Evolutionary conservation across 441 rosid genomes (phyloP).

Genomic region (Pelargonium myrrhifolium): DNA sequence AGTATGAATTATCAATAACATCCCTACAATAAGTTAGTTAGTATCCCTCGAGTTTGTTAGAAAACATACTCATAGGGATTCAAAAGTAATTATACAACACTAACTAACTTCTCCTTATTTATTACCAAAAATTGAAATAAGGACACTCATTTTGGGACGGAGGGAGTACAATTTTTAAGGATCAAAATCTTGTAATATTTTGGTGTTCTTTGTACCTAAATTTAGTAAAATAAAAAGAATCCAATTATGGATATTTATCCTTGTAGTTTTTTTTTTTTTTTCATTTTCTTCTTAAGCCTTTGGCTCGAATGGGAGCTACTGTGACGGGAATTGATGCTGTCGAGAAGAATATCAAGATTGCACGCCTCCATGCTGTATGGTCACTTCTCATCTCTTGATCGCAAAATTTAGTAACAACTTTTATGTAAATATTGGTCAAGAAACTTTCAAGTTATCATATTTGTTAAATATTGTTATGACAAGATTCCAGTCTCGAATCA

Average conservation of each 20-base stretch:
- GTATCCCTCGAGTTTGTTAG: too few relatives aligned
- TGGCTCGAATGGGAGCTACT: constrained; percentile 92
- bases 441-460: not conserved
- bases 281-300: constrained; percentile 47
- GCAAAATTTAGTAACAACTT: not conserved
- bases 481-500: not conserved
- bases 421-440: not conserved
- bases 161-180: not conserved
- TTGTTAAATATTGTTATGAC: not conserved
- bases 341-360: constrained; percentile 84
- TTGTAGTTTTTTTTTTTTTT: constrained; percentile 13
- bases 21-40: too few relatives aligned
- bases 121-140: too few relatives aligned
- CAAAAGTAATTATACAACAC: too few relatives aligned
- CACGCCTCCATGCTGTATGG: constrained; percentile 83
- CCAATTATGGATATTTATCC: not conserved
- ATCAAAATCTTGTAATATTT: not conserved
- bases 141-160: too few relatives aligned
- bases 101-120: too few relatives aligned
- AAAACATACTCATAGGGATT: too few relatives aligned
- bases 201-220: not conserved
- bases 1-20: too few relatives aligned
- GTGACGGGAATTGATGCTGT: constrained; percentile 91
- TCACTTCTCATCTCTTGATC: constrained; percentile 17
- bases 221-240: not conserved